A percentile compares a stretch with the other conserved stretches of the same genome.
Conservation (phyloP, 2,329 filamentous ascomycete genomes). For the Pseudofabraea citricarpa region DNA sequence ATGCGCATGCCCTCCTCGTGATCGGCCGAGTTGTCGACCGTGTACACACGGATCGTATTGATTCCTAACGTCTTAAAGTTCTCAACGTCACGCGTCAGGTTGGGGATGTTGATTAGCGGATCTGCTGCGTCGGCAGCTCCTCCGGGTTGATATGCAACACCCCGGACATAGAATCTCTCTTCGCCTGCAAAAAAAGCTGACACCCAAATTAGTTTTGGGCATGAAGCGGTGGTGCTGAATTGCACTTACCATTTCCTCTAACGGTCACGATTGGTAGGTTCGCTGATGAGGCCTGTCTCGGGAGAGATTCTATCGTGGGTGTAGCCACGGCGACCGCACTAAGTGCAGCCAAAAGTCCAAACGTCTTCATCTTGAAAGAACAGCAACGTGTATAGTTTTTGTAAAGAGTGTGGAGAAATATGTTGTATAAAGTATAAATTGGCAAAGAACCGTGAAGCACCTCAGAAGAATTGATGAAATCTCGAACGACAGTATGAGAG, state of each 20-base stretch:
- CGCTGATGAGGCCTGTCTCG: neutral
- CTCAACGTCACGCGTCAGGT: neutral
- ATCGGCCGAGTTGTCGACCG: slow-evolving; percentile 63
- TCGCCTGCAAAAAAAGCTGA: neutral
- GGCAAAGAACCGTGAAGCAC: no score
- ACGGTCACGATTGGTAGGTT: slow-evolving; percentile 1
- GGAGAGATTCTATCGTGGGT: neutral
- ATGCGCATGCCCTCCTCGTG: slow-evolving; percentile 67
- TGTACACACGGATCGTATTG: slow-evolving; percentile 71
- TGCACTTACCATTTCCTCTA: neutral
- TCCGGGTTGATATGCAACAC: slow-evolving; percentile 2
- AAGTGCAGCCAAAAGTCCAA: neutral
- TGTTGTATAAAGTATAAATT: neutral
- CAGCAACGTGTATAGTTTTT: neutral
- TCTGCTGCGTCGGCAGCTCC: slow-evolving; percentile 1
- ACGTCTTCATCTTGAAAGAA: neutral
- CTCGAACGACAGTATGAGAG: no score
- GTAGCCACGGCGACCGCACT: neutral
- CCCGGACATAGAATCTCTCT: slow-evolving; percentile 1
- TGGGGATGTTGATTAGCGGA: neutral
- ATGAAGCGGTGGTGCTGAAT: no score
- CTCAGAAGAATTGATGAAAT: no score
- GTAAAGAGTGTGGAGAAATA: neutral
- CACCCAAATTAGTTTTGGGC: neutral
- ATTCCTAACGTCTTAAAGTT: slow-evolving; percentile 62